Evolutionary conservation across 78 protist genomes (phyloP).

Genomic region (Tieghemostelium lacteum): DNA sequence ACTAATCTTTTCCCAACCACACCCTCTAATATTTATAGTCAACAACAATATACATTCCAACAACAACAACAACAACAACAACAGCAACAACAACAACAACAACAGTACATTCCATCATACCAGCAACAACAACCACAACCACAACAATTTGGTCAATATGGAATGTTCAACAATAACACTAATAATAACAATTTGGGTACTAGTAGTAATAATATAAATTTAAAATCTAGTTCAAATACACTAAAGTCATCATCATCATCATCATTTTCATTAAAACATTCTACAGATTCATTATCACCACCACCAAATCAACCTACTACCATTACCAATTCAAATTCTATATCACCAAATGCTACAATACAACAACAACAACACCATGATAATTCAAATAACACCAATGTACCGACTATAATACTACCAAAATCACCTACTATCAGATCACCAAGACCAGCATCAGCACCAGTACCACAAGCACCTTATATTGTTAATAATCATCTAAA

Average conservation of each 20-base stretch:
- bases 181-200: constrained; percentile 1
- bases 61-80: constrained; percentile 3
- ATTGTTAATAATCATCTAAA: constrained; percentile 15
- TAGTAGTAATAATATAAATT: neutral
- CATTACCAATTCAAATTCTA: neutral
- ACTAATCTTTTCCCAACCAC: neutral
- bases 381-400: constrained; percentile 32
- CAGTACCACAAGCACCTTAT: constrained; percentile 62
- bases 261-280: constrained; percentile 28
- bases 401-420: constrained; percentile 37
- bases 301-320: constrained; percentile 2
- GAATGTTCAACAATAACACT: neutral
- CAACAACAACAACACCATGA: constrained; percentile 25
- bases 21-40: neutral
- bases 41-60: constrained; percentile 3
- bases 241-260: no score
- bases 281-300: constrained; percentile 61
- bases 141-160: neutral
- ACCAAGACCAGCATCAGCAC: constrained; percentile 69
- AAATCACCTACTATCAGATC: constrained; percentile 60
- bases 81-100: constrained; percentile 1
- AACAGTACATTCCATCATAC: no score
- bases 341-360: constrained; percentile 1
- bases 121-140: neutral
- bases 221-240: neutral